phyloP scores from a whole-genome alignment of 495 filamentous ascomycete species.

The Penicillium egyptiacum region DNA sequence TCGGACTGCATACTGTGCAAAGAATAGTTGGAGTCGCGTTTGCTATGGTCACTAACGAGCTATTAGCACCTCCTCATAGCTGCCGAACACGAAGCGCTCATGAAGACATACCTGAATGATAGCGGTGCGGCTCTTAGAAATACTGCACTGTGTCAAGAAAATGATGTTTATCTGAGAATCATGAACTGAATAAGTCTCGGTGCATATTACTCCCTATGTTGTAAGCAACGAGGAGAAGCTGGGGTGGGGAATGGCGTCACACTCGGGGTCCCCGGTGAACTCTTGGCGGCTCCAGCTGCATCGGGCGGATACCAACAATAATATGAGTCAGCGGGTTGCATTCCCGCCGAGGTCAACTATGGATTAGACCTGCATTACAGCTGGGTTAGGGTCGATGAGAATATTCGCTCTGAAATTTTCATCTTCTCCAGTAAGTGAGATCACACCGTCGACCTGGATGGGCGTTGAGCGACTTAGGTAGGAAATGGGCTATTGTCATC shows the following conservation, averaged over 20 bases:
- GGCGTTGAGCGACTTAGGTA: no score
- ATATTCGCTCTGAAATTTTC: not conserved
- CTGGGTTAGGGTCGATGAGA: not conserved
- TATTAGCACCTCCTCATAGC: conserved; percentile 7
- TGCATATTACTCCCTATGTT: not conserved
- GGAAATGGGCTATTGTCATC: not conserved
- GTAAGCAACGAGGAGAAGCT: conserved; percentile 1
- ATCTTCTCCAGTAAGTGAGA: not conserved
- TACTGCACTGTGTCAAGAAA: not conserved
- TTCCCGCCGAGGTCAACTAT: no score
- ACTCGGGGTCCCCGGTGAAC: not conserved
- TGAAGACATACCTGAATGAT: conserved; percentile 4
- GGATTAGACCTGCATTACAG: not conserved
- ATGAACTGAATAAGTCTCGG: not conserved
- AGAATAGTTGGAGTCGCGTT: conserved; percentile 6
- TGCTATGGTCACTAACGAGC: conserved; percentile 9
- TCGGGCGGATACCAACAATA: not conserved
- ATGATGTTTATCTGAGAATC: not conserved
- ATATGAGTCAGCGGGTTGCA: conserved; percentile 5
- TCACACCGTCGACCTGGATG: no score
- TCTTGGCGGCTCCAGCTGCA: not conserved
- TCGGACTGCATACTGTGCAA: conserved; percentile 7
- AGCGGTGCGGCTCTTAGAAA: not conserved
- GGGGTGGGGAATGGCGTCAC: conserved; percentile 10
- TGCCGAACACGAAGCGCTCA: not conserved